These are phyloP conservation scores for Camellia lanceoleosa DNA, from an alignment of 148 eudicot species.

Conservation along the genomic window DNA sequence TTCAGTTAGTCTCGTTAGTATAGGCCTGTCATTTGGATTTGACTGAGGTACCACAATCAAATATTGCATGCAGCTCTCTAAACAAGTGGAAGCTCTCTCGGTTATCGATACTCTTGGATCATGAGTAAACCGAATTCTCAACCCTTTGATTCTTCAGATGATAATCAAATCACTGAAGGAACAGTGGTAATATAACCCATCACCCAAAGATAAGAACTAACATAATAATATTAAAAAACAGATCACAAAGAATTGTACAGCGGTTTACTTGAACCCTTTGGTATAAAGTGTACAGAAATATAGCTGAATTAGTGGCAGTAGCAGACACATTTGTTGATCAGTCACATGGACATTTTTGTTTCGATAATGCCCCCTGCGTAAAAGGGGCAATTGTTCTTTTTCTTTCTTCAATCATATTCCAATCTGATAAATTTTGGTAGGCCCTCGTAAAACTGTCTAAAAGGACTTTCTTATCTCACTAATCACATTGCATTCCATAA, in stretches of 20 bases:
- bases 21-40: neutral
- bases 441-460: neutral
- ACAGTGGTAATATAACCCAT: constrained; percentile 53
- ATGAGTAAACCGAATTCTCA: constrained; percentile 70
- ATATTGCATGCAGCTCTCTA: constrained; percentile 59
- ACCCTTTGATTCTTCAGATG: constrained; percentile 57
- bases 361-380: too few species aligned
- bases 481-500: neutral
- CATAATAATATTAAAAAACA: too few species aligned
- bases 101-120: constrained; percentile 76
- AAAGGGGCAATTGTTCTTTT: too few species aligned
- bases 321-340: neutral
- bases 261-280: constrained; percentile 2
- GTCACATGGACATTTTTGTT: neutral
- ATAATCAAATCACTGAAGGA: constrained; percentile 61
- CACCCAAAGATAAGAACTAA: neutral
- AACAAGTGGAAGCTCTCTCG: constrained; percentile 91
- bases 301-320: constrained; percentile 14
- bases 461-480: neutral
- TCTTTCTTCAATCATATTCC: too few species aligned
- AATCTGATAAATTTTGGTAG: neutral
- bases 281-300: constrained; percentile 18
- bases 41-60: neutral
- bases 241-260: constrained; percentile 3
- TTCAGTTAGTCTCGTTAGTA: neutral